Percentiles rank a stretch among this genome's conserved stretches.
Conservation (phyloP, 129 eudicot species). For the Flaveria trinervia region DNA sequence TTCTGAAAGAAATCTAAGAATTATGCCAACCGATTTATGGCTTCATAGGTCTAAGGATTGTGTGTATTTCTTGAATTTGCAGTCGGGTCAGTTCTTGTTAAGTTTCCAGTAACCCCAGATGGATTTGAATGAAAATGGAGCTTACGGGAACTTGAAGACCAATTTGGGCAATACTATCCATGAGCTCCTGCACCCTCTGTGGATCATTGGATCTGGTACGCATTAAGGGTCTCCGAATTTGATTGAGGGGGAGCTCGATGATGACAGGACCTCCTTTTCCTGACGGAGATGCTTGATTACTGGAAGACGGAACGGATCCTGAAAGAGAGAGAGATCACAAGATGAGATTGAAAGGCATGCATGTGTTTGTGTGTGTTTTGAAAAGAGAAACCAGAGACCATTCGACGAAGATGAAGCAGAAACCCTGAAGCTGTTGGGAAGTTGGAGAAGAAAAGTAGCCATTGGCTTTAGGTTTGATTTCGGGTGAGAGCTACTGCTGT, state of each 20-base stretch:
- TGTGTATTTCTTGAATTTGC: not conserved
- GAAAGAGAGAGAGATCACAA: not conserved
- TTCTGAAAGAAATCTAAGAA: no score
- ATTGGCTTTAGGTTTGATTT: conserved; percentile 33
- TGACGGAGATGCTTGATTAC: conserved; percentile 39
- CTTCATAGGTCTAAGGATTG: not conserved
- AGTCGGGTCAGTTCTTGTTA: not conserved
- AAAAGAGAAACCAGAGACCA: conserved; percentile 37
- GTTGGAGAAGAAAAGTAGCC: conserved; percentile 61
- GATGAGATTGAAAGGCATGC: conserved; percentile 3
- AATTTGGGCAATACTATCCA: conserved; percentile 85
- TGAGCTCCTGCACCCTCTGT: conserved; percentile 78
- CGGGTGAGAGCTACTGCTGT: not conserved
- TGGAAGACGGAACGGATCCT: conserved; percentile 61
- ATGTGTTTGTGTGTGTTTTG: conserved; percentile 16
- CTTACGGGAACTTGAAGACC: conserved; percentile 99
- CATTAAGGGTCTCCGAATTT: conserved; percentile 92
- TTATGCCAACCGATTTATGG: no score
- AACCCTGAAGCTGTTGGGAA: conserved; percentile 48
- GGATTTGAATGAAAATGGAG: not conserved
- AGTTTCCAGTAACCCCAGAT: no score
- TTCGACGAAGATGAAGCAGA: conserved; percentile 83
- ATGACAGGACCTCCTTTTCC: conserved; percentile 69
- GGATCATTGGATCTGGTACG: conserved; percentile 89
- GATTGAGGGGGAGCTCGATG: conserved; percentile 72